Base-by-base conservation (phyloP, 176 grass and related monocot species). In the Carex cristatella region DNA sequence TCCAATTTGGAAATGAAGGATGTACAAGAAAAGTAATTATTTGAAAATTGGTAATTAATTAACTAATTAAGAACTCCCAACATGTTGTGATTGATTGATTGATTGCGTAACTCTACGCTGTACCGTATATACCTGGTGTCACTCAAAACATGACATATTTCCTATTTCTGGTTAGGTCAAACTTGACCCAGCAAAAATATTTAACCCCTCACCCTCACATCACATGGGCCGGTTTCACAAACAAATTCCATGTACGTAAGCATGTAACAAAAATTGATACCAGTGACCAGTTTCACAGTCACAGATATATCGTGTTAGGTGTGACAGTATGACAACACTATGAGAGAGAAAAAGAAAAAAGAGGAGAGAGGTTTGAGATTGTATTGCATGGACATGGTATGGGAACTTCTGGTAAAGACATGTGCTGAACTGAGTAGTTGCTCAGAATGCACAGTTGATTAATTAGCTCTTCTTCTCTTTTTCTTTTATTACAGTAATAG, bases 391-490 rank as follows among this genome's bases (percentile, higher is more conserved):
- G 37, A 5, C 33, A 63, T 38, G 30, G 55, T 27, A 44, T 42
- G 60, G 79, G 79, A 61, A 10, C 30, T 38, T 82, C 79, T 82
- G 79, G 7, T 15, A 82, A 82, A 65, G 1, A 27, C 79, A 82
- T 82, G 78, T 81, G 79, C 5, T 65, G 19, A 27, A n/a, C 79
- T 82, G 79, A 51, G 60, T 30, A 46, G 4, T 16, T 81, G 10
- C 60, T 80, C 79, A 65, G 79, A 65, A 82, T 7, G 35, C 19
- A 65, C 60, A 82, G 58, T 35, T 63, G 30, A 80, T 80, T 9
- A 37, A 80, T 61, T 16, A n/a, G 15, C 13, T 40, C 37, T 70
- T 42, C 35, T 48, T 9, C 14, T 69, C 33, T 33, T 35, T 35
- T 23, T 35, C 33, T 69, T 14, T 70, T 44, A 44, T 70, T 70